Evolutionary conservation across 192 early-diverging fungal species (phyloP).

Genomic region (Coemansia interrupta): DNA sequence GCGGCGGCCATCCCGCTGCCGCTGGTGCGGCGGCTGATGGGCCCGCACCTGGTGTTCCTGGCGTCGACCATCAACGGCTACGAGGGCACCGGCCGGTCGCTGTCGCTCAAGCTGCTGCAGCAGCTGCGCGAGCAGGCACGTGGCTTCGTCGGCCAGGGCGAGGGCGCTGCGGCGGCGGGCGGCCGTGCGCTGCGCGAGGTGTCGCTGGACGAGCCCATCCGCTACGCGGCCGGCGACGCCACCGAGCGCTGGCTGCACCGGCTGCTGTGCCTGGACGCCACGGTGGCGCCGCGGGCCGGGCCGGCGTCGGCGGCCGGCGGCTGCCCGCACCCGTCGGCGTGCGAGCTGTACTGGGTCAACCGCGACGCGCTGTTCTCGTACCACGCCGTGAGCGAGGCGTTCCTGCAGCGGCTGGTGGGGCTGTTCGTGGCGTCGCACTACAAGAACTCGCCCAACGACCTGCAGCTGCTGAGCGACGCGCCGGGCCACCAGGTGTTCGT

Average conservation of each 20-base stretch:
- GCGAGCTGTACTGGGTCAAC: slow-evolving; percentile 95
- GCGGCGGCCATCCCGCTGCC: slow-evolving; percentile 97
- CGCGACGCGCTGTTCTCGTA: slow-evolving; percentile 97
- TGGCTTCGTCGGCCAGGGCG: slow-evolving; percentile 53
- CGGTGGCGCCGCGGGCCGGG: slow-evolving; percentile 52
- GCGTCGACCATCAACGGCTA: slow-evolving; percentile 99
- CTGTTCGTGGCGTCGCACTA: slow-evolving; percentile 98
- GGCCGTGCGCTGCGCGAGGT: slow-evolving; percentile 85
- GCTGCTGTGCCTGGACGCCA: slow-evolving; percentile 90
- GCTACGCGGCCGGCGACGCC: slow-evolving; percentile 81
- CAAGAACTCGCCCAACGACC: slow-evolving; percentile 98
- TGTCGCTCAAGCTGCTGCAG: slow-evolving; percentile 93
- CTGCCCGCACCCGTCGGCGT: slow-evolving; percentile 89
- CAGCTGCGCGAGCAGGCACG: slow-evolving; percentile 91
- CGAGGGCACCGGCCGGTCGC: slow-evolving; percentile 95
- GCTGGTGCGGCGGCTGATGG: slow-evolving; percentile 84
- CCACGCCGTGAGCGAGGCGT: slow-evolving; percentile 93
- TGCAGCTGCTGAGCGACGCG: slow-evolving; percentile 96
- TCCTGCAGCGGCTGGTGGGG: slow-evolving; percentile 96
- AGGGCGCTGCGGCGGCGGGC: slow-evolving; percentile 28
- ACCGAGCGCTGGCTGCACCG: slow-evolving; percentile 95
- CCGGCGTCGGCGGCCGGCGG: slow-evolving; percentile 75
- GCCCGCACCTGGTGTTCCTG: slow-evolving; percentile 96
- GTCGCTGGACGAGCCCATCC: slow-evolving; percentile 90
- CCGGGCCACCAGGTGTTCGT: slow-evolving; percentile 98